Conservation (phyloP, 108 stramenopile genomes). For the Seminavis robusta region DNA sequence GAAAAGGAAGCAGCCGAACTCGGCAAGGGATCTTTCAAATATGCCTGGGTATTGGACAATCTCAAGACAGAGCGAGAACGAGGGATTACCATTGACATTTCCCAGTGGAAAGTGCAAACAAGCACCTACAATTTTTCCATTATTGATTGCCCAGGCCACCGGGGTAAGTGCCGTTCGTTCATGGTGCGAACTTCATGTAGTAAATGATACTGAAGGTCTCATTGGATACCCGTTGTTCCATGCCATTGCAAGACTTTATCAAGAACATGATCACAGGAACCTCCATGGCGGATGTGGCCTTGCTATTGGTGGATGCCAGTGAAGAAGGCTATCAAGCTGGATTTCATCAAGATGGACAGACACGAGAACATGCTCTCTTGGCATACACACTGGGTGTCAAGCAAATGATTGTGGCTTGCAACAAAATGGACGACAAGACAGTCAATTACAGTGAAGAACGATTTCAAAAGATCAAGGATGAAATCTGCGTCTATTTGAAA, state of each 20-base stretch:
- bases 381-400: constrained; percentile 94
- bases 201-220: no score
- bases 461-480: constrained; percentile 87
- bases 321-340: constrained; percentile 88
- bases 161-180: no score
- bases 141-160: constrained; percentile 95
- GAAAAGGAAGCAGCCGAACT: constrained; percentile 94
- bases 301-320: constrained; percentile 83
- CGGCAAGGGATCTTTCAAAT: constrained; percentile 93
- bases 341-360: constrained; percentile 89
- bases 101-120: constrained; percentile 92
- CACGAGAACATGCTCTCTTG: constrained; percentile 90
- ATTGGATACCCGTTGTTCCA: no score
- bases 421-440: constrained; percentile 95
- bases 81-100: constrained; percentile 93
- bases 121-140: constrained; percentile 87
- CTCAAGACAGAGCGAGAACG: constrained; percentile 95
- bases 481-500: constrained; percentile 56
- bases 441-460: constrained; percentile 86
- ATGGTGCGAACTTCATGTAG: neutral
- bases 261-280: constrained; percentile 97
- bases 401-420: constrained; percentile 95
- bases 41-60: constrained; percentile 95
- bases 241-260: no score
- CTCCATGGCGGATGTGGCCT: constrained; percentile 92